A percentile compares a stretch with the other conserved stretches of the same genome.
These are phyloP conservation scores for Chlamydomonas sphaeroides DNA, from an alignment of 139 green algal genomes.

Conservation along the genomic window DNA sequence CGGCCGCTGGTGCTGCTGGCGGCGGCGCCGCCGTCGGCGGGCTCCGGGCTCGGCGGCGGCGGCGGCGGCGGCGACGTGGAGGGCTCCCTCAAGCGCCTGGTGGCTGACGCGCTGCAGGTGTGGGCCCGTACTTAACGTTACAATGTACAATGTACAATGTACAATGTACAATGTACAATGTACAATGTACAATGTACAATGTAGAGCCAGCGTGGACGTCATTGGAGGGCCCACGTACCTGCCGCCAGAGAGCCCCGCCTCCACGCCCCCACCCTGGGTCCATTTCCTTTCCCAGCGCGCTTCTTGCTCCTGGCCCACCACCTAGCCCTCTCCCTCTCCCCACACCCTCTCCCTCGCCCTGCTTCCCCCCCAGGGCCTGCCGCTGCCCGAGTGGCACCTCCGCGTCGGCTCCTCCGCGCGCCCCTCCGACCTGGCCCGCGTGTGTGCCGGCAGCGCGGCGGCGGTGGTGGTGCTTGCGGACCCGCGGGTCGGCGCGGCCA, in stretches of 20 bases:
- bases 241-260: too few relatives aligned
- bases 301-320: too few relatives aligned
- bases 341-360: too few relatives aligned
- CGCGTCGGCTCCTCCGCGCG: slow-evolving; percentile 12
- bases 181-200: too few relatives aligned
- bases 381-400: slow-evolving; percentile 30
- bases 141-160: too few relatives aligned
- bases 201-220: too few relatives aligned
- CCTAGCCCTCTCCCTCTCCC: too few relatives aligned
- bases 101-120: slow-evolving; percentile 28
- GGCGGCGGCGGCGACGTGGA: slow-evolving; percentile 18
- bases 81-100: neutral
- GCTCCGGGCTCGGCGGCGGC: neutral
- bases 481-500: neutral
- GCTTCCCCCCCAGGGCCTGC: neutral
- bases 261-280: too few relatives aligned
- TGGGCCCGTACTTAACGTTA: neutral
- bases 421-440: slow-evolving; percentile 11
- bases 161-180: too few relatives aligned
- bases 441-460: slow-evolving; percentile 12
- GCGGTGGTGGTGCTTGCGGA: slow-evolving; percentile 30
- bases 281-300: too few relatives aligned
- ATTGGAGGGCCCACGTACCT: too few relatives aligned
- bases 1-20: slow-evolving; percentile 25
- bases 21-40: slow-evolving; percentile 3